These are phyloP conservation scores for Geotrichum carabidarum DNA, from an alignment of 1,139 yeast genomes.

Conservation along the genomic window DNA sequence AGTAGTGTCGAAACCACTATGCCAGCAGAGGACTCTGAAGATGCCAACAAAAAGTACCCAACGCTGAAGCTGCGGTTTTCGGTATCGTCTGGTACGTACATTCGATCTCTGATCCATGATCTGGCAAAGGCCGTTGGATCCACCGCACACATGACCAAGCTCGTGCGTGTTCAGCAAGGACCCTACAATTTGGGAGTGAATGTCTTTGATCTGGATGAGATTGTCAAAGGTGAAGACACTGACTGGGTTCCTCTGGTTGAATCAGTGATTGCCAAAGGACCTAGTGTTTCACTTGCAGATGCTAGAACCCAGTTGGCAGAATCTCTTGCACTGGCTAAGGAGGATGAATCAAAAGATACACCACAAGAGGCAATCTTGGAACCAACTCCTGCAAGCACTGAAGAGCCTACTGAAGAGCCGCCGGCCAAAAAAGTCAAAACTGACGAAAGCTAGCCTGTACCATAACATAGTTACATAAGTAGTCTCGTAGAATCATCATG, in stretches of 20 bases:
- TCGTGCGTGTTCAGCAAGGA: slow-evolving; percentile 70
- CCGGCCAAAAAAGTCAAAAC: neutral
- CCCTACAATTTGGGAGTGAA: slow-evolving; percentile 74
- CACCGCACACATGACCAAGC: slow-evolving; percentile 83
- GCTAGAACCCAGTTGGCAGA: neutral
- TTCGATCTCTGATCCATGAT: slow-evolving; percentile 84
- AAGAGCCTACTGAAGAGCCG: neutral
- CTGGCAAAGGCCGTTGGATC: slow-evolving; percentile 76
- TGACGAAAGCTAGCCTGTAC: neutral
- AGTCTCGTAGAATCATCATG: neutral
- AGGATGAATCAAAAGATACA: neutral
- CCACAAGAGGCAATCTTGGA: neutral
- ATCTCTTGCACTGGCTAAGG: neutral
- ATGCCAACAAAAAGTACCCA: slow-evolving; percentile 12
- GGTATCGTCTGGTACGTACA: slow-evolving; percentile 94
- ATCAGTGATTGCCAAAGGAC: slow-evolving; percentile 15
- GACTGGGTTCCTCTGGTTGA: slow-evolving; percentile 20
- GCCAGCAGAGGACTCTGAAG: neutral
- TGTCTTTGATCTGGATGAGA: slow-evolving; percentile 63
- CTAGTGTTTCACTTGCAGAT: slow-evolving; percentile 7
- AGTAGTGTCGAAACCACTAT: slow-evolving; percentile 2
- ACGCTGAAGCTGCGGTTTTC: slow-evolving; percentile 60
- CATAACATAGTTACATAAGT: neutral
- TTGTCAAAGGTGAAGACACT: slow-evolving; percentile 30
- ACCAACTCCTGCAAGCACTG: neutral